Evolutionary conservation across 768 basidiomycete species (phyloP).

Genomic region (Lactarius evosmus): DNA sequence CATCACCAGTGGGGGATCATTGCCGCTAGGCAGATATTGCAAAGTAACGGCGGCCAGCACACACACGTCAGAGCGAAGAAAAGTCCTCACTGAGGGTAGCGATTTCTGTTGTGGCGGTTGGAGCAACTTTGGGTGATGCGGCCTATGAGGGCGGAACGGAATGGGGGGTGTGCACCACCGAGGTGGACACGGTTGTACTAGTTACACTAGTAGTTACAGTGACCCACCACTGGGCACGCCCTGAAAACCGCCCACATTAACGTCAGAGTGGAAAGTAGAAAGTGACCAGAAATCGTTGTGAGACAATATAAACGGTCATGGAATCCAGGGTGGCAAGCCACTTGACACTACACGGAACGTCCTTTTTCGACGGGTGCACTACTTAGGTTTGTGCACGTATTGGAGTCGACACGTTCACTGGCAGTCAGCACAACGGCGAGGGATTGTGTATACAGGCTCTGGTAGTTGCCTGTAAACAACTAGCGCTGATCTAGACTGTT

Average conservation of each 20-base stretch:
- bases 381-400: neutral
- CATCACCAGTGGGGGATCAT: constrained; percentile 78
- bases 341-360: neutral
- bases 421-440: neutral
- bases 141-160: neutral
- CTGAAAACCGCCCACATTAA: constrained; percentile 80
- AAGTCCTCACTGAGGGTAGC: constrained; percentile 40
- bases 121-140: constrained; percentile 44
- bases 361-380: neutral
- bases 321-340: constrained; percentile 29
- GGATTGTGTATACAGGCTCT: neutral
- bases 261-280: constrained; percentile 81
- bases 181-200: too few species aligned
- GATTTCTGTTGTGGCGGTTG: constrained; percentile 48
- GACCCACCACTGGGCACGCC: constrained; percentile 84
- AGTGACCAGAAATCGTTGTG: constrained; percentile 78
- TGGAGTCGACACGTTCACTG: neutral
- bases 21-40: constrained; percentile 48
- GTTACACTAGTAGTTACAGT: constrained; percentile 90
- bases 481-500: neutral
- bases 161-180: constrained; percentile 36
- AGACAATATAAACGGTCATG: constrained; percentile 59
- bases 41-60: neutral
- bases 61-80: neutral
- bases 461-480: neutral